These are phyloP conservation scores for Uronychia setigera DNA, from an alignment of 73 alveolate species.

Conservation along the genomic window DNA sequence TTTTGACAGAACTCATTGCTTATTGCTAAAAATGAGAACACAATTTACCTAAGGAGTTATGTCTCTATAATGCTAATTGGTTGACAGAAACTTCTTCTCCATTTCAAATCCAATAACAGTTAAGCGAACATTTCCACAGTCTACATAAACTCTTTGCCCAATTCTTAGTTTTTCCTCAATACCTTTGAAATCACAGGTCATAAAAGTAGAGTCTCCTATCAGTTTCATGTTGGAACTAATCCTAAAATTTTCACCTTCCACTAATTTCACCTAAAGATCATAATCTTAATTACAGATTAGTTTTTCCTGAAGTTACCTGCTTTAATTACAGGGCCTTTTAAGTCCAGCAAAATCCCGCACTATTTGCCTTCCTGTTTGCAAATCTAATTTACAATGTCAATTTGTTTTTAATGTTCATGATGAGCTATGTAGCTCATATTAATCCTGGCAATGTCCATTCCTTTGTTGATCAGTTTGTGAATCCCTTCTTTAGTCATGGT, in stretches of 20 bases:
- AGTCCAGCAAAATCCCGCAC: conserved; percentile 1
- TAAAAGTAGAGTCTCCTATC: conserved; percentile 82
- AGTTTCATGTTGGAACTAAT: conserved; percentile 82
- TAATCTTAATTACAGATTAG: not conserved
- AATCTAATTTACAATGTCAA: conserved; percentile 1
- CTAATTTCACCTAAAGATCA: conserved; percentile 21
- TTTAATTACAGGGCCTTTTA: conserved; percentile 14
- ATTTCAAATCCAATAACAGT: conserved; percentile 45
- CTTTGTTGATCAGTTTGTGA: conserved; percentile 17
- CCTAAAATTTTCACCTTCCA: conserved; percentile 81
- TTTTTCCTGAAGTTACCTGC: not conserved
- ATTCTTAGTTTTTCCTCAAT: conserved; percentile 16
- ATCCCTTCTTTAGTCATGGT: conserved; percentile 20
- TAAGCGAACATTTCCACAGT: conserved; percentile 41
- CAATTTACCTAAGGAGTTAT: no score
- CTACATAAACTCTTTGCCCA: conserved; percentile 30
- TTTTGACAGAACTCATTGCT: no score
- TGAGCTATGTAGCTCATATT: conserved; percentile 31
- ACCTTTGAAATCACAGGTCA: conserved; percentile 83
- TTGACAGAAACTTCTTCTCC: conserved; percentile 16
- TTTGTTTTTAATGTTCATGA: conserved; percentile 10
- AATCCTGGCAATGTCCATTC: conserved; percentile 36
- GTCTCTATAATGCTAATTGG: not conserved
- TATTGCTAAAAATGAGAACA: no score
- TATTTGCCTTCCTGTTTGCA: not conserved